Conservation (phyloP, 2,329 filamentous ascomycete genomes). For the Colletotrichum tropicale region DNA sequence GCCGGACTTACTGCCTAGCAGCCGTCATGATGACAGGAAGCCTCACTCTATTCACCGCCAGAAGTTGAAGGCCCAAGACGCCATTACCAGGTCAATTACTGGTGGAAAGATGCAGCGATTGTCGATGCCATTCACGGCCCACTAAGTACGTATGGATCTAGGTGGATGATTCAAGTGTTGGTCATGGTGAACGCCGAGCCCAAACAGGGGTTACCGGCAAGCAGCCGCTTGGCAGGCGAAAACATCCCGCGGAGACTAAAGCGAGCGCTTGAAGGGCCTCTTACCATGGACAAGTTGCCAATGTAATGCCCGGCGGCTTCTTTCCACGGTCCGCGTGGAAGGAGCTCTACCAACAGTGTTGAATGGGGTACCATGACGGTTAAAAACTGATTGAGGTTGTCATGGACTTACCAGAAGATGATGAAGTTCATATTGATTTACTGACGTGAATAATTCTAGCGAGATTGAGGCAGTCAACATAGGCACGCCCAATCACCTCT, state of each 20-base stretch:
- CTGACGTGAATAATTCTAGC: not conserved
- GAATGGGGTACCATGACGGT: not conserved
- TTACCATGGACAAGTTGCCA: fast-evolving
- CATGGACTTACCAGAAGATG: fast-evolving
- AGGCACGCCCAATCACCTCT: too few relatives aligned
- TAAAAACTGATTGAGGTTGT: not conserved
- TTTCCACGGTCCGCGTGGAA: not conserved
- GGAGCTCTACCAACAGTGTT: not conserved
- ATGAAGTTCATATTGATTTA: fast-evolving
- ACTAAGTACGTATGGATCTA: not conserved
- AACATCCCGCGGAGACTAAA: not conserved
- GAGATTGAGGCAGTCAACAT: not conserved
- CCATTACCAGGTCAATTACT: not conserved
- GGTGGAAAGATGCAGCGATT: not conserved
- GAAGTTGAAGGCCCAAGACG: fast-evolving
- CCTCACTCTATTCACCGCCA: not conserved
- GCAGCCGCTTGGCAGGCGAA: not conserved
- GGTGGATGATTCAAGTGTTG: not conserved
- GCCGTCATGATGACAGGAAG: not conserved
- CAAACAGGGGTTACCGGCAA: not conserved
- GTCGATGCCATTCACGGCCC: fast-evolving
- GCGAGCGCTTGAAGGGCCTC: not conserved
- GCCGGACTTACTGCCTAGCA: fast-evolving
- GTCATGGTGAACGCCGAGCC: not conserved
- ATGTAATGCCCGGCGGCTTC: not conserved